These are phyloP conservation scores for Hymenoscyphus fraxineus DNA, from an alignment of 2,329 filamentous ascomycete species.

Conservation along the genomic window DNA sequence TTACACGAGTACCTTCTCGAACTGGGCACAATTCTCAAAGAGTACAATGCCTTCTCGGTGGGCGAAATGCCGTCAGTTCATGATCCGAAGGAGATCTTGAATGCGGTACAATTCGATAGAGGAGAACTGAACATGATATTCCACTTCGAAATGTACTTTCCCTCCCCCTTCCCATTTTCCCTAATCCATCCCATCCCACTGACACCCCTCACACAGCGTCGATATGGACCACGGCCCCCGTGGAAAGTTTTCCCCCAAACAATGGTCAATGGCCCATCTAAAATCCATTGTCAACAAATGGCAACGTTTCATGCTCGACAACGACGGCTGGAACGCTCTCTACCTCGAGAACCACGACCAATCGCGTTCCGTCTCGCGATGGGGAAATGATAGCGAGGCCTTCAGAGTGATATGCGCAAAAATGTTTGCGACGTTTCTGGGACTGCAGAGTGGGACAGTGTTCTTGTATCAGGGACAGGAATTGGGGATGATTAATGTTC, in stretches of 20 bases:
- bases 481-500: slow-evolving; percentile 55
- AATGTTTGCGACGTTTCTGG: slow-evolving; percentile 50
- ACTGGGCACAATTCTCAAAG: slow-evolving; percentile 44
- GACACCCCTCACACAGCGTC: slow-evolving; percentile 39
- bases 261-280: slow-evolving; percentile 36
- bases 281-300: slow-evolving; percentile 47
- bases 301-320: slow-evolving; percentile 48
- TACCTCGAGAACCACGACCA: slow-evolving; percentile 59
- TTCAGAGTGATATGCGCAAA: slow-evolving; percentile 45
- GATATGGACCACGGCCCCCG: slow-evolving; percentile 45
- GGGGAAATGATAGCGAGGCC: slow-evolving; percentile 40
- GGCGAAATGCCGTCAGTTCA: slow-evolving; percentile 46
- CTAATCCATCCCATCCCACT: slow-evolving; percentile 4
- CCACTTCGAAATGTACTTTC: slow-evolving; percentile 58
- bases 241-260: slow-evolving; percentile 46
- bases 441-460: slow-evolving; percentile 49
- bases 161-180: slow-evolving; percentile 20
- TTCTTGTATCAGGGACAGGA: slow-evolving; percentile 61
- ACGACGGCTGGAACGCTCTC: slow-evolving; percentile 54
- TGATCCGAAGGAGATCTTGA: slow-evolving; percentile 47
- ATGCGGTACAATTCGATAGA: slow-evolving; percentile 51
- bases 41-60: slow-evolving; percentile 50
- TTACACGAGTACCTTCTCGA: slow-evolving; percentile 50
- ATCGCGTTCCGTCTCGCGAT: slow-evolving; percentile 47
- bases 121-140: slow-evolving; percentile 69